Evolutionary conservation across 352 stramenopile species (phyloP), one percentile per base, ranked within the genome.

Genomic region (Phytopythium delawarense): DNA sequence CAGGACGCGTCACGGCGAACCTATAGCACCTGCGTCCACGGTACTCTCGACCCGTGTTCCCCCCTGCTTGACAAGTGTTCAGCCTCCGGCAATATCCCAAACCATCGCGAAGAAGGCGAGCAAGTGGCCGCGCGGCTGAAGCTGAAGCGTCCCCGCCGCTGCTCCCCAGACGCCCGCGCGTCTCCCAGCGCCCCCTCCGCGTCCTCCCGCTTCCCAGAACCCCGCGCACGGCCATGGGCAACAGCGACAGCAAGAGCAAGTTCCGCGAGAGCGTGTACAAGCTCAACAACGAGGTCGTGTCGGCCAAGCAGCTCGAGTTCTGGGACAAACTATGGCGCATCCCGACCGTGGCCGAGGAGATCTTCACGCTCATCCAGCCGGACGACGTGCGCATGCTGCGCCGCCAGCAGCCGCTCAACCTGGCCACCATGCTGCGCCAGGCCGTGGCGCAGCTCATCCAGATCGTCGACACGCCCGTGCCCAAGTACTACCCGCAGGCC

Each of bases 261-360:
- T 96, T 96, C 74, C 84, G 85, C 71, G 87, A 96, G 81, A 92
- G 80, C 72, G 87, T 96, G 54, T 94, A 96, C 76, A 96, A 96
- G 80, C 82, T 96, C 68, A 94, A 91, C 72, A 94, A 96, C 50
- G 84, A 96, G 61, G 77, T 91, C 11, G 79, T 96, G 44, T 91
- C 81, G 54, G 72, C 73, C 67, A 91, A 92, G 71, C 90, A 91
- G 66, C 82, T 94, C 66, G 87, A 96, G 70, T 96, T 96, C 72
- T 96, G 87, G 87, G 85, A 94, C 71, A 96, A 96, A 63, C 70
- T 96, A 11, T 96, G 87, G 87, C 85, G 84, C 65, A 93, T 96
- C 57, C 87, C 81, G 49, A 96, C 87, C 6, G 87, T 92, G 30
- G 87, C 87, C 35, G 87, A 96, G 62, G 87, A 96, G 65, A 93